A percentile compares a stretch with the other conserved stretches of the same genome.
Evolutionary conservation across 2,329 filamentous ascomycete genomes (phyloP).

Genomic region (Coleophoma crateriformis): DNA sequence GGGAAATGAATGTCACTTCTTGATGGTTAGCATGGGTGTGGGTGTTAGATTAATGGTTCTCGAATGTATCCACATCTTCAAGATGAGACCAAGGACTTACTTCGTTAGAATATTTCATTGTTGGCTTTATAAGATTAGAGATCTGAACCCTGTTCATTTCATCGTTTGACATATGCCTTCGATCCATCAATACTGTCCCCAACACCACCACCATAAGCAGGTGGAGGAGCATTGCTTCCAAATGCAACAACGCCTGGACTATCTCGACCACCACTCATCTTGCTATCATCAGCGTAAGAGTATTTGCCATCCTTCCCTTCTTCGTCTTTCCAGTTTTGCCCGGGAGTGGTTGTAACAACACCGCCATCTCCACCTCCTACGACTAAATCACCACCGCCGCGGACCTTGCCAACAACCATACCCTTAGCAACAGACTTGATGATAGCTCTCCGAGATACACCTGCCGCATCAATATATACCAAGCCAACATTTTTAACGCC

Average conservation of each 20-base stretch:
- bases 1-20: no score
- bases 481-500: constrained; percentile 95
- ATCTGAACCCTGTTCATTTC: no score
- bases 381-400: constrained; percentile 66
- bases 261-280: constrained; percentile 17
- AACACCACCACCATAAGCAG: constrained; percentile 12
- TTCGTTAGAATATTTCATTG: no score
- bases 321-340: constrained; percentile 17
- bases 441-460: constrained; percentile 82
- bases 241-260: constrained; percentile 18
- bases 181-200: constrained; percentile 19
- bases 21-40: no score
- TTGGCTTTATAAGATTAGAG: no score
- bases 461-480: constrained; percentile 94
- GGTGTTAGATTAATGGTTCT: no score
- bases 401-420: constrained; percentile 83
- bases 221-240: constrained; percentile 15
- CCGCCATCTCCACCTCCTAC: constrained; percentile 52
- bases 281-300: constrained; percentile 14
- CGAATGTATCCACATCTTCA: no score
- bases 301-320: constrained; percentile 15
- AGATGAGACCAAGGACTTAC: no score
- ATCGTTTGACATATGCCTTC: constrained; percentile 2
- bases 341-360: constrained; percentile 5
- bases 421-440: constrained; percentile 95